Percentiles rank a stretch among this genome's conserved stretches.
Evolutionary conservation across 75 land plant genomes (phyloP).

Genomic region (Selaginella tamariscina): DNA sequence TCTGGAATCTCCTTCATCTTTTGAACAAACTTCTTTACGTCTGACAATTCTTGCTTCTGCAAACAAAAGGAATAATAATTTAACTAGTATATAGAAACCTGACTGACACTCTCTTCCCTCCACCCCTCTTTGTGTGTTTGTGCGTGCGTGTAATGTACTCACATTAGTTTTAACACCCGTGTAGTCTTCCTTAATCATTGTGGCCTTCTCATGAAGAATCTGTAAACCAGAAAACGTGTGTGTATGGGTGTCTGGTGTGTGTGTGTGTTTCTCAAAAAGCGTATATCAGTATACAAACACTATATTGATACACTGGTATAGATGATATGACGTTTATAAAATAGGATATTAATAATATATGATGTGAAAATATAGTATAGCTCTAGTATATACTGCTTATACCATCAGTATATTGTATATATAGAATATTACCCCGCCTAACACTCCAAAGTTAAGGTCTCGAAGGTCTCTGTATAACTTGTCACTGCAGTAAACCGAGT

Average conservation of each 20-base stretch:
- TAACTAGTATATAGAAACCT: not conserved
- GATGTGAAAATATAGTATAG: constrained; percentile 9
- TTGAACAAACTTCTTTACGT: constrained; percentile 90
- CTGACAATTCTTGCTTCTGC: constrained; percentile 74
- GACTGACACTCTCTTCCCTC: not conserved
- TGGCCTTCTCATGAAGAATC: constrained; percentile 90
- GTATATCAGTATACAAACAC: not conserved
- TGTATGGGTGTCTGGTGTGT: not conserved
- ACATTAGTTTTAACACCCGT: constrained; percentile 63
- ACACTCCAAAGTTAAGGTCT: constrained; percentile 95
- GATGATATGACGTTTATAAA: not conserved
- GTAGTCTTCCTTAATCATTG: constrained; percentile 88
- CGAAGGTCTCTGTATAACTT: constrained; percentile 90
- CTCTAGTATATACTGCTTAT: not conserved
- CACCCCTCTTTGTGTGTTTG: not conserved
- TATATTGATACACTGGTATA: not conserved
- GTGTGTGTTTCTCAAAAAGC: no score
- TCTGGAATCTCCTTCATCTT: constrained; percentile 90
- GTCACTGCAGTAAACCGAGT: constrained; percentile 44
- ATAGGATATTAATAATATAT: not conserved
- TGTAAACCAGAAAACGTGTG: constrained; percentile 19
- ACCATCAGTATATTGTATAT: not conserved
- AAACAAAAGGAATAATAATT: not conserved
- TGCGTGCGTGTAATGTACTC: constrained; percentile 20
- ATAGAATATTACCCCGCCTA: constrained; percentile 60